Evolutionary conservation across 2,329 filamentous ascomycete genomes (phyloP), one percentile per base, ranked within the genome.

Genomic region (Penicillium sp.): DNA sequence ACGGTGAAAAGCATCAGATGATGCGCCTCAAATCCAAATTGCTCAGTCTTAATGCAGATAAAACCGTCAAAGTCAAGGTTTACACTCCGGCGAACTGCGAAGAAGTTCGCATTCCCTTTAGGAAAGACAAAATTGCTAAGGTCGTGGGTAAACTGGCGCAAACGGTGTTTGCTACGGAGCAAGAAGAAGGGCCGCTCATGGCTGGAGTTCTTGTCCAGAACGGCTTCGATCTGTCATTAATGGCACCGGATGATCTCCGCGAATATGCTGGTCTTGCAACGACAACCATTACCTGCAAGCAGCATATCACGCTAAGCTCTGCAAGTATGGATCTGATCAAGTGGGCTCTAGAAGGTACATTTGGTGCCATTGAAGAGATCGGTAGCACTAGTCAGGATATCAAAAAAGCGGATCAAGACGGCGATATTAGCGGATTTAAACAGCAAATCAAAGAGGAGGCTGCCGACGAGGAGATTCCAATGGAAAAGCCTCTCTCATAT

Each of bases 1-100:
- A 99, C 69, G 95, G 95, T 60, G 95, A 99, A 75, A 93, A 95
- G 71, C 92, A 97, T 75, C 97, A 98, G 74, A 98, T 98, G 93
- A 97, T 95, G 85, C 89, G 95, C 58, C 83, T 99, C 30, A 97
- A 97, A 76, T 97, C 93, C 3, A 96, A 97, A 74, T 85, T 99
- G 1, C 86, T 98, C 4, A 94, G 92, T n/a, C 85, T 97, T 44
- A 97, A 97, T 72, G 89, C 90, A 30, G 88, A 89, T 66, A 94
- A 94, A 73, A 83, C 87, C 1, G 82, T 87, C 47, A 95, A 96
- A 69, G 90, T 92, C 67, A 97, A 98, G 75, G 92, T 99, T 11
- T 98, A 89, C 80, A 96, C 91, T 26, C 95, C 95, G 0, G 89
- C 91, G 57, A 99, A 99, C 75, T 97, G 93, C 76, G 94, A 98